These are phyloP conservation scores for Diaporthe nobilis DNA, from an alignment of 2,329 filamentous ascomycete genomes.

Conservation along the genomic window DNA sequence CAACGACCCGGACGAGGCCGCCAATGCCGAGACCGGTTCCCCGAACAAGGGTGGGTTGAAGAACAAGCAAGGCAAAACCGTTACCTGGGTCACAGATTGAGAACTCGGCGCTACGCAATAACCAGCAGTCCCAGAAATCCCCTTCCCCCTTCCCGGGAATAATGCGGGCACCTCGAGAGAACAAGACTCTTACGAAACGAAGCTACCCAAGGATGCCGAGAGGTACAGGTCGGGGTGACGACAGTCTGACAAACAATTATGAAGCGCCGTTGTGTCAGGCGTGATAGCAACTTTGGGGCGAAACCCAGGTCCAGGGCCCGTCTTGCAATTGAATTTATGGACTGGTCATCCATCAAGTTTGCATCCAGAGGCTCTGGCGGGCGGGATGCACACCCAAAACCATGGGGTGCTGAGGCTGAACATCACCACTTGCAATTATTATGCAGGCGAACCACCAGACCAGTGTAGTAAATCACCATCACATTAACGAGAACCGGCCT, in stretches of 20 bases:
- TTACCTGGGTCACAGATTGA: conserved; percentile 56
- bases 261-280: conserved; percentile 4
- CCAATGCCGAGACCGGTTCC: conserved; percentile 45
- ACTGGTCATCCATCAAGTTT: not conserved
- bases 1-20: conserved; percentile 68
- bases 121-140: not conserved
- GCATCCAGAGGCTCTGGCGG: not conserved
- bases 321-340: not conserved
- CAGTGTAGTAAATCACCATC: conserved; percentile 1
- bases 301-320: not conserved
- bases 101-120: not conserved
- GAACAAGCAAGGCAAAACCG: conserved; percentile 58
- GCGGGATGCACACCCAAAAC: not conserved
- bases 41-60: conserved; percentile 55
- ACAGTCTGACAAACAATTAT: not conserved
- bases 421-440: not conserved
- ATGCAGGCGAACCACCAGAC: too few species aligned
- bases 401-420: not conserved
- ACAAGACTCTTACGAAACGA: not conserved
- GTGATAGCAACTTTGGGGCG: not conserved
- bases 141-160: not conserved
- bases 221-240: not conserved
- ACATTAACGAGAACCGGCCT: not conserved
- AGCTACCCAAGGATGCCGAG: not conserved
- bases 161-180: not conserved